Base-by-base conservation (phyloP, 805 yeast species). In the Candida insectorum region DNA sequence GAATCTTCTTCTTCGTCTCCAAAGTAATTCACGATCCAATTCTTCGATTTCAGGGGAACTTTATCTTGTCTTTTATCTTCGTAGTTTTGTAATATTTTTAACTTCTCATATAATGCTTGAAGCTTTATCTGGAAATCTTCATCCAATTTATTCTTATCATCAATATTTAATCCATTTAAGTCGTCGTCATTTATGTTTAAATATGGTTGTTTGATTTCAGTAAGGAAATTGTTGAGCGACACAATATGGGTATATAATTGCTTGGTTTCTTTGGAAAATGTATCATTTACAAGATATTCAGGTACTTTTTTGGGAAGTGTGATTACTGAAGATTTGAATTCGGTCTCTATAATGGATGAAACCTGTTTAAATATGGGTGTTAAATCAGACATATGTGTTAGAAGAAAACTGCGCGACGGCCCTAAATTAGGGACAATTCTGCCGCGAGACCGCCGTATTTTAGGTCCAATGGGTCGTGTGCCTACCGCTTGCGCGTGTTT, bases 91-190 rank as follows among this genome's bases (percentile, higher is more conserved):
- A 76, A 49, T 33, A 62, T 50, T 38, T 70, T 72, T 29, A 75
- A 62, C 47, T 75, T 70, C 37, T 72, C 74, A 39, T 68, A 68
- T 42, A 75, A 60, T 36, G 68, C 67, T 43, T 75, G 79, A 28
- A 78, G 45, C 47, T 75, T 73, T 16, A 69, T 46, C 36, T 75
- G 67, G 26, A 76, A 62, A 37, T 76, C 77, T 30, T 75, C 71
- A 43, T 78, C 84, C 15, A 79, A 65, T 23, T 67, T 64, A 39
- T 76, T 75, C 45, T 77, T 73, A 24, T 77, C 80, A 7, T 56
- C 62, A 19, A 66, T 64, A 16, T 69, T 46, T 51, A 75, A 60
- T 5, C 43, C 45, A 9, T 33, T 28, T 2, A 18, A 12, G n/a
- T 34, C 20, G 12, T 46, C 54, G 28, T 52, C 54, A 26, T 39